Evolutionary conservation across 176 grass and related monocot species (phyloP).

Genomic region (Triticum aestivum): IWGSC_CS_RefSeq_v2.1 NC_057804.1:467169559-467170058

Average conservation of each 20-base stretch:
- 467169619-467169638: slow-evolving; percentile 78
- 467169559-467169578: slow-evolving; percentile 41
- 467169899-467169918: slow-evolving; percentile 18
- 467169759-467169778: slow-evolving; percentile 15
- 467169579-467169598: slow-evolving; percentile 26
- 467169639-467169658: neutral
- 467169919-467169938: neutral
- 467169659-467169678: slow-evolving; percentile 49
- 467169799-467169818: neutral
- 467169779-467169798: neutral
- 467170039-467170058: slow-evolving; percentile 20
- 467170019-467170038: slow-evolving; percentile 43
- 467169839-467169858: slow-evolving; percentile 28
- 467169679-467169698: neutral
- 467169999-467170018: slow-evolving; percentile 47
- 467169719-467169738: neutral
- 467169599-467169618: slow-evolving; percentile 85
- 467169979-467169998: slow-evolving; percentile 41
- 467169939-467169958: slow-evolving; percentile 22
- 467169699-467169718: neutral
- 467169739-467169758: neutral
- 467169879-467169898: slow-evolving; percentile 35
- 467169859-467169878: slow-evolving; percentile 40
- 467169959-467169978: slow-evolving; percentile 45
- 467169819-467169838: neutral